These are phyloP conservation scores for Ganoderma multipileum DNA, from an alignment of 1,284 basidiomycete genomes.

Conservation along the genomic window DNA sequence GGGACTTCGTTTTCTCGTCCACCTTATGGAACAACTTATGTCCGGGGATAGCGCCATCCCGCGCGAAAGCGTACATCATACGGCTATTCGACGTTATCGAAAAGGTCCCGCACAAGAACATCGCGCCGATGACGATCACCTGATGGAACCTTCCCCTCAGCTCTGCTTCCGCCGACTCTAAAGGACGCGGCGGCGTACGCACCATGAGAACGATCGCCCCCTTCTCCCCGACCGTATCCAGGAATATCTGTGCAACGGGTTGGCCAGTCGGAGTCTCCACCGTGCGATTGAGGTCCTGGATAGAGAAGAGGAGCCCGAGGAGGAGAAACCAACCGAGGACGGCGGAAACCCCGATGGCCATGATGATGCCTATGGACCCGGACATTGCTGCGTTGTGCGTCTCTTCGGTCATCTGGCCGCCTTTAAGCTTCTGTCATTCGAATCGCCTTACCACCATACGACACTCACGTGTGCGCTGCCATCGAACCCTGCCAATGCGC, in stretches of 20 bases:
- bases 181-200: conserved; percentile 14
- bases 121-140: conserved; percentile 73
- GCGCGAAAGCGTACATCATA: conserved; percentile 82
- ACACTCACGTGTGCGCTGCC: conserved; percentile 70
- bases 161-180: no score
- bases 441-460: neutral
- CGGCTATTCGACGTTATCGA: conserved; percentile 79
- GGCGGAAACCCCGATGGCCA: conserved; percentile 78
- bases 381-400: conserved; percentile 77
- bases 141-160: conserved; percentile 25
- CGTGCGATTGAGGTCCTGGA: conserved; percentile 70
- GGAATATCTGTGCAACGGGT: conserved; percentile 78
- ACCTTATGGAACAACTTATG: conserved; percentile 73
- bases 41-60: conserved; percentile 75
- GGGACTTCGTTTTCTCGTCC: conserved; percentile 60
- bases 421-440: conserved; percentile 7
- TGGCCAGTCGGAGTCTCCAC: conserved; percentile 62
- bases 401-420: conserved; percentile 75
- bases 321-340: conserved; percentile 79
- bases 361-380: conserved; percentile 69
- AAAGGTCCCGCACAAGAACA: conserved; percentile 80
- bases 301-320: conserved; percentile 75
- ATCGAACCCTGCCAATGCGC: conserved; percentile 59
- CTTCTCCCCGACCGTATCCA: conserved; percentile 75
- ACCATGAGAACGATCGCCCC: conserved; percentile 78